Base-by-base conservation (phyloP, 768 basidiomycete genomes). In the Rhizopogon salebrosus region DNA sequence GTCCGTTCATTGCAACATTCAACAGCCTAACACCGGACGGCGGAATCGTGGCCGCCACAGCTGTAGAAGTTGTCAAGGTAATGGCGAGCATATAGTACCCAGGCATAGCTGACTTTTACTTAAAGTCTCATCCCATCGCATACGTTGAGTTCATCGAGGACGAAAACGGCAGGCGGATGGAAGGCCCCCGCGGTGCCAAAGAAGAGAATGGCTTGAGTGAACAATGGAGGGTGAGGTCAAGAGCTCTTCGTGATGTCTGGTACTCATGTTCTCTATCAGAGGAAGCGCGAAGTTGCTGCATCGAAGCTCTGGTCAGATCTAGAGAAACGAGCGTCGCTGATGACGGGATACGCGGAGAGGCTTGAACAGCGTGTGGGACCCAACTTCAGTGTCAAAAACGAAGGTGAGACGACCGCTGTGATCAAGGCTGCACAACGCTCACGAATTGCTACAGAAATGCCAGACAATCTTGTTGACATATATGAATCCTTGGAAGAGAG, bases 1-100 rank as follows among this genome's bases (percentile, higher is more conserved):
- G 72, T 4, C 85, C 84, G 1, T 89, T 79, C 60, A 75, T 95
- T 24, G 82, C 91, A 0, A 88, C 89, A 0, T 70, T 98, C 56
- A 78, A 84, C 53, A 90, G 87, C 62, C 68, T 99, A 46, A 85
- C 85, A 0, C 65, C 83, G 0, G 89, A 95, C 60, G 97, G 97
- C 0, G 97, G 95, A 0, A 57, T 75, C 6, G 79, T 95, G 0
- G 73, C 86, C 6, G 76, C 85, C 7, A 74, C 95, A 77, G 87
- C 93, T 62, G 55, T 97, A 8, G 74, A 83, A 16, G 71, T 98
- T 18, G 70, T 77, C 2, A 89, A 88, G 73, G 83, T 87, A 39
- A 35, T 60, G 24, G 4, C 11, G 10, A 5, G 8, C 6, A 24
- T 36, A 23, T 38, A 49, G 27, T 11, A 49, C 16, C 23, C 9